A percentile compares a stretch with the other conserved stretches of the same genome.
Conservation (phyloP, 352 stramenopile species). For the Phytopythium ostracodes region DNA sequence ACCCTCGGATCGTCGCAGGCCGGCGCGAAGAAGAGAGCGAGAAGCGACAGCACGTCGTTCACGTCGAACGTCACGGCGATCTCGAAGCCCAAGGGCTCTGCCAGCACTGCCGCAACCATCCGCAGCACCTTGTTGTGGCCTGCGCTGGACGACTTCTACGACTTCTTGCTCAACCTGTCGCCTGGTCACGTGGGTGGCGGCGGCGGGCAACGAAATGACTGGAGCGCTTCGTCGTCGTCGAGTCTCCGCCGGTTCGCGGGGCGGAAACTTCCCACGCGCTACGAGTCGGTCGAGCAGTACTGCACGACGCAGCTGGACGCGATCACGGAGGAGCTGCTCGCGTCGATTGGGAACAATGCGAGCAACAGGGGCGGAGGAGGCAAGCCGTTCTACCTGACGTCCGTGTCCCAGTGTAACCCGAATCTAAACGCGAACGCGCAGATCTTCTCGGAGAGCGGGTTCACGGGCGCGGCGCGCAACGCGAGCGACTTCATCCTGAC, state of each 20-base stretch:
- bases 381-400: conserved; percentile 37
- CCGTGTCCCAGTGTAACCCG: conserved; percentile 47
- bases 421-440: conserved; percentile 27
- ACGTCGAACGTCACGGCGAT: background rate
- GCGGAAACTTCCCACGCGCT: conserved; percentile 35
- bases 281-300: conserved; percentile 53
- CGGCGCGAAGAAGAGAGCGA: conserved; percentile 7
- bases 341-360: conserved; percentile 45
- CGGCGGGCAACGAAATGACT: conserved; percentile 16
- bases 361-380: conserved; percentile 26
- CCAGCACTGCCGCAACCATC: background rate
- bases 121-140: conserved; percentile 68
- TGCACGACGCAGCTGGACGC: conserved; percentile 48
- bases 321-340: conserved; percentile 66
- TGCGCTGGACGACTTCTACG: conserved; percentile 69
- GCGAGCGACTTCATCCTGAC: conserved; percentile 63
- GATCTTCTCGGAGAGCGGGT: conserved; percentile 73
- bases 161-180: conserved; percentile 63
- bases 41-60: conserved; percentile 5
- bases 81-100: background rate
- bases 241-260: conserved; percentile 27
- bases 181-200: conserved; percentile 36
- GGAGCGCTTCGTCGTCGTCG: conserved; percentile 13
- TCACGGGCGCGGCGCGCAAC: conserved; percentile 33
- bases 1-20: background rate